Conservation (phyloP, 352 stramenopile genomes). For the Phytophthora vignae region DNA sequence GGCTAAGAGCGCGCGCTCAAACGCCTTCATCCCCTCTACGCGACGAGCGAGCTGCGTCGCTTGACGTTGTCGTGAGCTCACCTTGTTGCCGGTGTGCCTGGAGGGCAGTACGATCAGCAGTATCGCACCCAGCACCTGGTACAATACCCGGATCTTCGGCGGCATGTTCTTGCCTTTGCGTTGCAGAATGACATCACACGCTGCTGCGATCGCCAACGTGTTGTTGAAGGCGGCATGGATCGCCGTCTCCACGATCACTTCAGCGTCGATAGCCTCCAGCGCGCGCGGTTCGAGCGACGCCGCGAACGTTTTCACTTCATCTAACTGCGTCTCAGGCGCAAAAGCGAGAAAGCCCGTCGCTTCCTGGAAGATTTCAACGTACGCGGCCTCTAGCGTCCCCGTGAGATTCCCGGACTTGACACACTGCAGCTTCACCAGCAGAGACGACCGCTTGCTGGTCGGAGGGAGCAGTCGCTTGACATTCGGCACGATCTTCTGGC, state of each 20-base stretch:
- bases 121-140: slow-evolving; percentile 65
- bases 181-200: slow-evolving; percentile 60
- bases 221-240: slow-evolving; percentile 59
- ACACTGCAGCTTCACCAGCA: slow-evolving; percentile 75
- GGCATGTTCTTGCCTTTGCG: slow-evolving; percentile 63
- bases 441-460: slow-evolving; percentile 48
- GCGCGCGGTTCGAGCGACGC: slow-evolving; percentile 36
- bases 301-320: slow-evolving; percentile 50
- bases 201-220: slow-evolving; percentile 39
- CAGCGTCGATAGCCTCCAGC: slow-evolving; percentile 52
- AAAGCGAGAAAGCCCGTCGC: slow-evolving; percentile 55
- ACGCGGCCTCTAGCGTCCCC: slow-evolving; percentile 46
- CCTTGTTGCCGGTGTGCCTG: slow-evolving; percentile 12
- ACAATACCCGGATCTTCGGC: slow-evolving; percentile 53
- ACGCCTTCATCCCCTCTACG: slow-evolving; percentile 75
- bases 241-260: slow-evolving; percentile 65
- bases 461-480: slow-evolving; percentile 55
- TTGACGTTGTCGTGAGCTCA: slow-evolving; percentile 46
- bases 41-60: slow-evolving; percentile 50
- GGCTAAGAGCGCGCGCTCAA: slow-evolving; percentile 83
- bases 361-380: slow-evolving; percentile 75
- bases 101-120: slow-evolving; percentile 41
- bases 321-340: slow-evolving; percentile 30
- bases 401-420: slow-evolving; percentile 62
- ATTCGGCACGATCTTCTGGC: slow-evolving; percentile 73